phyloP scores from a whole-genome alignment of 2,329 filamentous ascomycete species.

The Ceratocystis alfenasii region DNA sequence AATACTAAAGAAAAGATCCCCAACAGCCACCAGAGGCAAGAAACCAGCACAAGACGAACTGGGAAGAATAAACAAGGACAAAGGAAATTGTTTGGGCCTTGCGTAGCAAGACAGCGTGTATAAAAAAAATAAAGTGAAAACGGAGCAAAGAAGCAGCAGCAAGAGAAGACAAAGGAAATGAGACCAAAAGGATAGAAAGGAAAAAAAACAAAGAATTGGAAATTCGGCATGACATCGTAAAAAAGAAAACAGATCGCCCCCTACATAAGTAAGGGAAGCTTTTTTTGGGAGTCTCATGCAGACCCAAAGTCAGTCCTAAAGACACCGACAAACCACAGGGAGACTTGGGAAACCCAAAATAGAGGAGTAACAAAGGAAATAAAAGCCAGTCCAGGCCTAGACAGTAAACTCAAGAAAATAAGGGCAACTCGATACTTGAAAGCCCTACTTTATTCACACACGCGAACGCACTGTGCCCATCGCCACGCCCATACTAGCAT shows the following conservation, averaged over 20 bases:
- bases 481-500: neutral
- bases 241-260: neutral
- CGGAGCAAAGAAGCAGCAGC: neutral
- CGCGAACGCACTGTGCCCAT: conserved; percentile 13
- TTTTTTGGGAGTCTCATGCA: no score
- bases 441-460: neutral
- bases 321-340: neutral
- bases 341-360: neutral
- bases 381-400: neutral
- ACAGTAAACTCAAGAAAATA: conserved; percentile 8
- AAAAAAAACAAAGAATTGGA: conserved; percentile 1
- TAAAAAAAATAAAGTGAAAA: neutral
- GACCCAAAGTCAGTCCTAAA: no score
- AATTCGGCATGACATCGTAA: conserved; percentile 12
- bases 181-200: conserved; percentile 1
- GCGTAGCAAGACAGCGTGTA: neutral
- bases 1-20: no score
- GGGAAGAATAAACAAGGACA: conserved; percentile 10
- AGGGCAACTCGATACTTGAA: neutral
- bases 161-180: neutral
- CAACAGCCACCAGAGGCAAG: neutral
- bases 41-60: neutral
- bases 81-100: neutral
- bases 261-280: no score
- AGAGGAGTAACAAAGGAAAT: neutral